Evolutionary conservation across 306 rosid species (phyloP).

Genomic region (Pyrus communis): DNA sequence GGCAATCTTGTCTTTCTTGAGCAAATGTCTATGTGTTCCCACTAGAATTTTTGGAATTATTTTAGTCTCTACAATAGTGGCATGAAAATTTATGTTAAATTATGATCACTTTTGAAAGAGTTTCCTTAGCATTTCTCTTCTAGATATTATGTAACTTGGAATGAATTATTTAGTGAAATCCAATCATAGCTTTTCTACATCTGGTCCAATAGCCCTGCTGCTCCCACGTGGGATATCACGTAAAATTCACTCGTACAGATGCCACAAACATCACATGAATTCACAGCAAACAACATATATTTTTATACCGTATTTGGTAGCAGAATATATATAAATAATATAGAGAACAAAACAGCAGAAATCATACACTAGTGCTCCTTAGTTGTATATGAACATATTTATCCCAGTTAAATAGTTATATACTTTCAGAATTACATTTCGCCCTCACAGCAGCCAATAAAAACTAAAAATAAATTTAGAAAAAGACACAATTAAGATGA

Average conservation of each 20-base stretch:
- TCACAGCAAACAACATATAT: neutral
- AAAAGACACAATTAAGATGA: slow-evolving; percentile 13
- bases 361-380: neutral
- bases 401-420: neutral
- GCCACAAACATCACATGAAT: neutral
- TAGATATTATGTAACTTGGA: too few species aligned
- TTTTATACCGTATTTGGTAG: neutral
- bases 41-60: too few species aligned
- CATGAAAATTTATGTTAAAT: too few species aligned
- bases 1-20: too few species aligned
- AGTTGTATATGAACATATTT: neutral
- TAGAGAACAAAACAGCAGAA: neutral
- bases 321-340: neutral
- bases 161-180: too few species aligned
- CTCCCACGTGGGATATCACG: neutral
- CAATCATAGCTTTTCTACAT: too few species aligned
- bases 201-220: neutral
- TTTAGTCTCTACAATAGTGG: too few species aligned
- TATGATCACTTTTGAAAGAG: too few species aligned
- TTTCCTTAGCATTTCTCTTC: too few species aligned
- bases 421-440: neutral
- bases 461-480: neutral
- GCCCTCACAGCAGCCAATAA: neutral
- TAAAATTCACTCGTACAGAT: neutral
- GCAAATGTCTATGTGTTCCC: too few species aligned